phyloP scores from a whole-genome alignment of 1,284 basidiomycete genomes.

The Cryptococcus sp. region DNA sequence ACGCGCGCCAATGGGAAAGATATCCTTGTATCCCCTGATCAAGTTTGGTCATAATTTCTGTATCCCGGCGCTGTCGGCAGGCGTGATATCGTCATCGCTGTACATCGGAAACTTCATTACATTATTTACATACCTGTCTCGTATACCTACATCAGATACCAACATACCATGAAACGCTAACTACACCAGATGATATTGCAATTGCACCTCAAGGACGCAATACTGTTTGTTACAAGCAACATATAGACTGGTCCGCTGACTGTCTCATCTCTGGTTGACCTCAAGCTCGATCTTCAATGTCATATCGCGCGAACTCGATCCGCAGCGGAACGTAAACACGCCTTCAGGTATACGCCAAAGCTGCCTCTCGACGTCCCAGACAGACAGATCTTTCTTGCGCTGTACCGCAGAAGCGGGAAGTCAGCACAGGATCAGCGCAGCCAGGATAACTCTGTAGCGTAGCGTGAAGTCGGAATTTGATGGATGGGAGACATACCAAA shows the following conservation, averaged over 20 bases:
- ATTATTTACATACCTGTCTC: no score
- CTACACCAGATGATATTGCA: no score
- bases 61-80: no score
- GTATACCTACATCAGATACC: no score
- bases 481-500: conserved; percentile 34
- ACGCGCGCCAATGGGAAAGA: conserved; percentile 50
- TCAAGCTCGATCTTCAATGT: conserved; percentile 15
- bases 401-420: conserved; percentile 10
- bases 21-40: conserved; percentile 48
- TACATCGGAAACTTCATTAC: no score
- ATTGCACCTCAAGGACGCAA: not conserved
- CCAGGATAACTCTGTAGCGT: no score
- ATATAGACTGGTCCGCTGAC: not conserved
- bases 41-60: conserved; percentile 45
- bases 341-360: conserved; percentile 51
- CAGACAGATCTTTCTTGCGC: conserved; percentile 54
- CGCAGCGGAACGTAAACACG: conserved; percentile 45
- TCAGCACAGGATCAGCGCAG: not conserved
- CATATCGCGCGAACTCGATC: conserved; percentile 47
- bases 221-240: no score
- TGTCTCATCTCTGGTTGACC: conserved; percentile 5
- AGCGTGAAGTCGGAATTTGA: no score
- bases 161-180: no score
- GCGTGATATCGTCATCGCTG: no score
- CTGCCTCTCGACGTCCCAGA: conserved; percentile 53